Conservation (phyloP, 371 early-diverging fungal genomes). For the Zancudomyces culisetae region DNA sequence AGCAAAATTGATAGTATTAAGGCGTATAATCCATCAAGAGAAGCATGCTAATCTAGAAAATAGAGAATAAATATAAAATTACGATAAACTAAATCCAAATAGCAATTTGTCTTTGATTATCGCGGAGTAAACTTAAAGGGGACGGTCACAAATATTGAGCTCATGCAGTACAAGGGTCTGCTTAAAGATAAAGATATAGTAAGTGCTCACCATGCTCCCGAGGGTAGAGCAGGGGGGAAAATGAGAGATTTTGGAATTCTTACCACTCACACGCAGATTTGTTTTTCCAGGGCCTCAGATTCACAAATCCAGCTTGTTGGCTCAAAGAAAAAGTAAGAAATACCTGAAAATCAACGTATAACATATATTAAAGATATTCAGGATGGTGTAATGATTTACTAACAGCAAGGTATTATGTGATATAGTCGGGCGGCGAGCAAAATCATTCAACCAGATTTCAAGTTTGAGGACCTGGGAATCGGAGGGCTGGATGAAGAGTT, state of each 20-base stretch:
- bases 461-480: conserved; percentile 98
- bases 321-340: conserved; percentile 29
- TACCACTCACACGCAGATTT: conserved; percentile 43
- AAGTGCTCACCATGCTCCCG: too few relatives aligned
- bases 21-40: too few relatives aligned
- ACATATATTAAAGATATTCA: too few relatives aligned
- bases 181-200: neutral
- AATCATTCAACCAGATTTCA: conserved; percentile 64
- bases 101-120: conserved; percentile 61
- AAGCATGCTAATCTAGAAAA: too few relatives aligned
- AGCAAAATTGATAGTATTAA: too few relatives aligned
- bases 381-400: too few relatives aligned
- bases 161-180: conserved; percentile 7
- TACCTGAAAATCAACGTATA: neutral
- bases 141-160: conserved; percentile 19
- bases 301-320: conserved; percentile 60
- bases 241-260: conserved; percentile 49
- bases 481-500: conserved; percentile 98
- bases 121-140: conserved; percentile 46
- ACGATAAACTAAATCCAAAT: too few relatives aligned
- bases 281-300: conserved; percentile 44
- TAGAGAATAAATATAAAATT: too few relatives aligned
- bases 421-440: conserved; percentile 2
- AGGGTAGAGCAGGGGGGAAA: neutral
- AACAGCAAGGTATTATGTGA: too few relatives aligned